Percentiles rank a stretch among this genome's conserved stretches.
These are phyloP conservation scores for Clausena lansium DNA, from an alignment of 345 rosid genomes.

Conservation along the genomic window DNA sequence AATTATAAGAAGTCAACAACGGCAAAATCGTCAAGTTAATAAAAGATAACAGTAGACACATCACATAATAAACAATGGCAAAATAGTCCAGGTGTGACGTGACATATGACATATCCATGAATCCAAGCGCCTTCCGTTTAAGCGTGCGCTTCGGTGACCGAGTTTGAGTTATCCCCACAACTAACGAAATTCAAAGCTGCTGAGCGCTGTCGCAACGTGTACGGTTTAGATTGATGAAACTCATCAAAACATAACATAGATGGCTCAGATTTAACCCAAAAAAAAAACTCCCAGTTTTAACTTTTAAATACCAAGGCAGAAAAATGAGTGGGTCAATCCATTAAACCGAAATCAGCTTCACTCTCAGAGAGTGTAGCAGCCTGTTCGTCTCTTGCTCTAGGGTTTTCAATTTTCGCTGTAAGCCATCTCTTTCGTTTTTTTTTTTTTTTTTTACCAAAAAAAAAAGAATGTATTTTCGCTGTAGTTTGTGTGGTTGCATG, in stretches of 20 bases:
- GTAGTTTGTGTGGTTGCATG: not conserved
- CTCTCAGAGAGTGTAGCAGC: not conserved
- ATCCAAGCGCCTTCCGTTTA: not conserved
- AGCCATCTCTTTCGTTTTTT: not conserved
- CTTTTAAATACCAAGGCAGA: not conserved
- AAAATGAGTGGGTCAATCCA: not conserved
- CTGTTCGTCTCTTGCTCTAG: not conserved
- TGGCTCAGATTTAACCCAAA: not conserved
- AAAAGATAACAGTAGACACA: not conserved
- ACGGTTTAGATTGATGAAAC: not conserved
- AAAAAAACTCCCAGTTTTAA: not conserved
- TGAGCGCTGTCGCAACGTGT: not conserved
- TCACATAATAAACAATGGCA: too few relatives aligned
- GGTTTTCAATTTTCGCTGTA: not conserved
- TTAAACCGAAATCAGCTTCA: not conserved
- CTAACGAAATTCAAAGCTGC: not conserved
- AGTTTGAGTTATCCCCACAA: not conserved
- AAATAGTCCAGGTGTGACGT: not conserved
- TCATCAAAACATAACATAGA: not conserved
- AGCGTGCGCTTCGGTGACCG: constrained; percentile 18
- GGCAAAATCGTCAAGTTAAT: not conserved
- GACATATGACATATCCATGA: not conserved
- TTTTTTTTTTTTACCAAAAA: too few relatives aligned
- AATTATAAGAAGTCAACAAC: not conserved
- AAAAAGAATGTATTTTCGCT: too few relatives aligned